These are phyloP conservation scores for Blastomyces silverae DNA, from an alignment of 2,329 filamentous ascomycete genomes.

Conservation along the genomic window DNA sequence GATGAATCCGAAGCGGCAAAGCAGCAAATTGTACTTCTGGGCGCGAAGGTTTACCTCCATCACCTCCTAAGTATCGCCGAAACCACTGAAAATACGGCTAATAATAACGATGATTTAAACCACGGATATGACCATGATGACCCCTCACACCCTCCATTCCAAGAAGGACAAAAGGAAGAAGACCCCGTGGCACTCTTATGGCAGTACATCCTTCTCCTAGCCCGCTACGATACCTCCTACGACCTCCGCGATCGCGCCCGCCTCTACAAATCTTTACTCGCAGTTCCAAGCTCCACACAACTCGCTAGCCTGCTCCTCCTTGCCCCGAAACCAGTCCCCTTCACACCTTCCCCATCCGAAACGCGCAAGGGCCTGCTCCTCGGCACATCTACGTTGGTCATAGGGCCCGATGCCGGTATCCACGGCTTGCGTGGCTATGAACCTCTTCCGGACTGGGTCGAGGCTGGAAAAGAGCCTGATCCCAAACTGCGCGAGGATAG, in stretches of 20 bases:
- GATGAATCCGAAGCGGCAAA: conserved; percentile 81
- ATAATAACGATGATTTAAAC: conserved; percentile 19
- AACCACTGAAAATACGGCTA: background rate
- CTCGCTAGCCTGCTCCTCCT: conserved; percentile 84
- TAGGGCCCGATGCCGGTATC: conserved; percentile 67
- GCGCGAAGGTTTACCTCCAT: conserved; percentile 94
- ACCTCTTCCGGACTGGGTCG: conserved; percentile 75
- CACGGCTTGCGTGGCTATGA: conserved; percentile 74
- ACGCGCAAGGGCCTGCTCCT: conserved; percentile 68
- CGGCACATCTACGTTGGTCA: conserved; percentile 76
- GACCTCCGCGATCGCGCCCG: conserved; percentile 87
- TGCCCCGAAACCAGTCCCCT: conserved; percentile 88
- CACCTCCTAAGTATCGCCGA: conserved; percentile 56
- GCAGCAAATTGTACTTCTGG: conserved; percentile 82
- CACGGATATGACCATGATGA: conserved; percentile 20
- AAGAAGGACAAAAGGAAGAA: conserved; percentile 31
- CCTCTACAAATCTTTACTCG: conserved; percentile 77
- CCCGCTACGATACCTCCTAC: conserved; percentile 89
- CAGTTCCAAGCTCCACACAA: conserved; percentile 66
- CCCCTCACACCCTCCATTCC: conserved; percentile 19
- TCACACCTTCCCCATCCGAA: conserved; percentile 83
- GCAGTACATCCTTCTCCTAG: conserved; percentile 75
- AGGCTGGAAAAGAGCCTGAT: conserved; percentile 71
- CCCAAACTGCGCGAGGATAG: conserved; percentile 60
- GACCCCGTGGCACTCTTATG: conserved; percentile 72